A percentile compares a stretch with the other conserved stretches of the same genome.
Conservation (phyloP, 805 yeast species). For the Sungouiella thailandica region DNA sequence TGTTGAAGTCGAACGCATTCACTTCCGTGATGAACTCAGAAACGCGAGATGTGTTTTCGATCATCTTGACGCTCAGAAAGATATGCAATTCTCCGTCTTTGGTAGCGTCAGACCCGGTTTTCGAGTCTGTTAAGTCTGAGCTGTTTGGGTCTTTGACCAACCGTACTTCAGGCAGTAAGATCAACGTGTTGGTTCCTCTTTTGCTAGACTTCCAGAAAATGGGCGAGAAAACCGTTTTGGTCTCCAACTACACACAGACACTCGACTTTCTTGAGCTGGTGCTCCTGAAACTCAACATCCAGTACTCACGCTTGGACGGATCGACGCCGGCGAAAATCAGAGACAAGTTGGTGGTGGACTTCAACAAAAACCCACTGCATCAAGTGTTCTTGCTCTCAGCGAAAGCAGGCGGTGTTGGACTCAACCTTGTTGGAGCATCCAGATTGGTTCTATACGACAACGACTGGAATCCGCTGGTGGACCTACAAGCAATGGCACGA, state of each 20-base stretch:
- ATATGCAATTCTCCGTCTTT: constrained; percentile 79
- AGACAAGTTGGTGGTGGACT: constrained; percentile 59
- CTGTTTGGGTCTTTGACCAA: too few species aligned
- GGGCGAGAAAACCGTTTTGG: constrained; percentile 74
- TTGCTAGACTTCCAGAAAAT: constrained; percentile 42
- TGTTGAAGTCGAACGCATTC: constrained; percentile 36
- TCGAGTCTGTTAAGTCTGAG: too few species aligned
- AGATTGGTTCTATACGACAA: constrained; percentile 81
- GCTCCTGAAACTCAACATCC: constrained; percentile 43
- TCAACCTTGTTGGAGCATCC: constrained; percentile 87
- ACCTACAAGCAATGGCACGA: constrained; percentile 92
- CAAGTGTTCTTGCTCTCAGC: constrained; percentile 74
- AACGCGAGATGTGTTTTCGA: constrained; percentile 47
- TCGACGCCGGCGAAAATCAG: constrained; percentile 66
- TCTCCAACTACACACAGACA: constrained; percentile 85
- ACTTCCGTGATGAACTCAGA: constrained; percentile 23
- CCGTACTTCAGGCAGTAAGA: constrained; percentile 48
- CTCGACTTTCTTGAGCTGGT: constrained; percentile 67
- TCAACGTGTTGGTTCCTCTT: constrained; percentile 53
- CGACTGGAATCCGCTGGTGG: constrained; percentile 96
- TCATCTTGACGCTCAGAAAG: constrained; percentile 73
- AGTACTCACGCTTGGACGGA: constrained; percentile 75
- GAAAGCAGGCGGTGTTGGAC: constrained; percentile 91
- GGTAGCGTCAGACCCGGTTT: constrained; percentile 26
- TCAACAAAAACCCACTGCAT: constrained; percentile 46